A percentile compares a stretch with the other conserved stretches of the same genome.
phyloP scores from a whole-genome alignment of 495 filamentous ascomycete genomes.

The Penicillium cinerascens region DNA sequence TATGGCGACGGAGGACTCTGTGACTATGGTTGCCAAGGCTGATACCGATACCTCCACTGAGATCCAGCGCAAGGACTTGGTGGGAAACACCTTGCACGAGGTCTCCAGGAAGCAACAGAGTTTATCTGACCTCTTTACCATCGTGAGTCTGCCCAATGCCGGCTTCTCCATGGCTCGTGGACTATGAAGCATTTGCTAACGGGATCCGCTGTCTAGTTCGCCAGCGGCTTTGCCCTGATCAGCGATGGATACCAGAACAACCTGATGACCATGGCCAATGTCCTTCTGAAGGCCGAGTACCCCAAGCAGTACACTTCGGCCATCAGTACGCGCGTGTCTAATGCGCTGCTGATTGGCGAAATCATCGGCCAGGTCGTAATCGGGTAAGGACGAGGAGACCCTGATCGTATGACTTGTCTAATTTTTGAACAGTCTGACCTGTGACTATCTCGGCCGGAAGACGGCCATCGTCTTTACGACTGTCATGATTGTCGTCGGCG shows the following conservation, averaged over 20 bases:
- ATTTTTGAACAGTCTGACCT: constrained; percentile 32
- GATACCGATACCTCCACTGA: not conserved
- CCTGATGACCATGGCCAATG: constrained; percentile 53
- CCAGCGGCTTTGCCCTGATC: constrained; percentile 48
- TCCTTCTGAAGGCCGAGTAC: constrained; percentile 46
- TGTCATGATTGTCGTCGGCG: constrained; percentile 49
- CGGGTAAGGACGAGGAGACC: constrained; percentile 22
- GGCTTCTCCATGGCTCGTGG: not conserved
- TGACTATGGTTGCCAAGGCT: not conserved
- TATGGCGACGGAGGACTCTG: not conserved
- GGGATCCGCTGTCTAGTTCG: constrained; percentile 22
- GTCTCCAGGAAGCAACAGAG: constrained; percentile 37
- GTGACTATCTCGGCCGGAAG: constrained; percentile 53
- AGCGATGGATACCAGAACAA: constrained; percentile 55
- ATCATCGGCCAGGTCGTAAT: constrained; percentile 51
- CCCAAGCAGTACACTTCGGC: constrained; percentile 41
- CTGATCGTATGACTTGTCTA: too few relatives aligned
- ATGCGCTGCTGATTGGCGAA: constrained; percentile 51
- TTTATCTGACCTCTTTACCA: constrained; percentile 46
- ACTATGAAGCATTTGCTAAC: not conserved
- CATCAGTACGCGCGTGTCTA: constrained; percentile 49
- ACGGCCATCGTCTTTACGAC: constrained; percentile 50
- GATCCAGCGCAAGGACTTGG: constrained; percentile 1
- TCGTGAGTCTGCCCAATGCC: constrained; percentile 24
- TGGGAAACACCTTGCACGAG: constrained; percentile 18